Conservation (phyloP, 495 filamentous ascomycete genomes). For the Margaritispora aquatica region DNA sequence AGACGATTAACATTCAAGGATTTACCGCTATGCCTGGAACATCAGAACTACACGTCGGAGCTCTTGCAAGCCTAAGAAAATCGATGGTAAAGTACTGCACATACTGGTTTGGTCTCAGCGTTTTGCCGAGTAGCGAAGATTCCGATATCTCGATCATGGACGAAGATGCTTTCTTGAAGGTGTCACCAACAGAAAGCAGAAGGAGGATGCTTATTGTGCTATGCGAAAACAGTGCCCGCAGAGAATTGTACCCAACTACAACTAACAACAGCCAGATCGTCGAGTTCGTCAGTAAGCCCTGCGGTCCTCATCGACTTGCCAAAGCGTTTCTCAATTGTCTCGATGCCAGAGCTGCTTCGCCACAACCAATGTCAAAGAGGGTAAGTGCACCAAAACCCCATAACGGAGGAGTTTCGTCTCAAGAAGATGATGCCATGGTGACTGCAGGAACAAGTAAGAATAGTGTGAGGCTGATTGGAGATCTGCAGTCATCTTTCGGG, state of each 20-base stretch:
- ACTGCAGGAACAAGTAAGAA: slow-evolving; percentile 5
- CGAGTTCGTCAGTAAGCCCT: slow-evolving; percentile 19
- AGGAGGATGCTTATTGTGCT: slow-evolving; percentile 7
- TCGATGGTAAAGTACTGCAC: slow-evolving; percentile 30
- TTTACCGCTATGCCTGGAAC: background rate
- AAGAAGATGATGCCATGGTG: slow-evolving; percentile 3
- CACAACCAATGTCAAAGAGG: background rate
- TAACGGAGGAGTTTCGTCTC: background rate
- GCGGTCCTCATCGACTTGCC: slow-evolving; percentile 15
- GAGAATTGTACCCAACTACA: slow-evolving; percentile 4
- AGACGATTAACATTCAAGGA: slow-evolving; percentile 10
- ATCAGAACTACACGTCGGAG: background rate
- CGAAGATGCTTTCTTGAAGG: slow-evolving; percentile 3
- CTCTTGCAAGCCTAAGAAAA: slow-evolving; percentile 18
- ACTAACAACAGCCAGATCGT: slow-evolving; percentile 2
- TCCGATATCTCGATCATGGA: slow-evolving; percentile 10
- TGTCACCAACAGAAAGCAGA: background rate
- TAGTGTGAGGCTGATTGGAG: slow-evolving; percentile 11
- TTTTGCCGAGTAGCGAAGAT: background rate
- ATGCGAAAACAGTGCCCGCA: slow-evolving; percentile 8
- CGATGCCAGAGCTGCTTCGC: slow-evolving; percentile 10
- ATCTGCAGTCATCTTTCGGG: slow-evolving; percentile 18
- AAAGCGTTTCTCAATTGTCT: slow-evolving; percentile 16
- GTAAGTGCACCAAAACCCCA: slow-evolving; percentile 8
- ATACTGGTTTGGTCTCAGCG: slow-evolving; percentile 32